phyloP scores from a whole-genome alignment of 257 asterid species.

The Fraxinus quadrangulata region DNA sequence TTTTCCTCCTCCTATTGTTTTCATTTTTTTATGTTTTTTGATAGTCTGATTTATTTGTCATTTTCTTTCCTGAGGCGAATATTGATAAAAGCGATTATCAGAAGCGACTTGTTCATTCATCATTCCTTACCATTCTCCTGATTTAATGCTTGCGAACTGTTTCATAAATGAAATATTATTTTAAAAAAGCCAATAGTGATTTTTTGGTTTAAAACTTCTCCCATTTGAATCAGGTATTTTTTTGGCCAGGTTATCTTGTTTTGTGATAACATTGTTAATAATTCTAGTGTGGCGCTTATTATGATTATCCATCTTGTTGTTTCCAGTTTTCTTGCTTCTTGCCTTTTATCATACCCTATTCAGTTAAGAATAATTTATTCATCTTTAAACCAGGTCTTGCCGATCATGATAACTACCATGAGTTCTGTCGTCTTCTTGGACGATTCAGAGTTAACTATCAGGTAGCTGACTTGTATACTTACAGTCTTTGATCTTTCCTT shows the following conservation, averaged over 20 bases:
- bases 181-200: background rate
- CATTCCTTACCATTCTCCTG: background rate
- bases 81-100: too few species aligned
- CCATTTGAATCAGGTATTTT: background rate
- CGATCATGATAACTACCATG: slow-evolving; percentile 96
- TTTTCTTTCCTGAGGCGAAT: background rate
- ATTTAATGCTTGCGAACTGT: background rate
- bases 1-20: background rate
- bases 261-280: background rate
- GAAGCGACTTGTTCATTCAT: background rate
- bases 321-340: background rate
- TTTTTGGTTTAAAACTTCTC: background rate
- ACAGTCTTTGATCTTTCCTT: slow-evolving; percentile 26
- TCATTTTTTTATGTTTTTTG: too few species aligned
- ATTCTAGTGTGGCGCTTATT: background rate
- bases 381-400: slow-evolving; percentile 74
- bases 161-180: background rate
- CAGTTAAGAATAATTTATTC: slow-evolving; percentile 30
- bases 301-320: background rate
- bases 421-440: slow-evolving; percentile 98
- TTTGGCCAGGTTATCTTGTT: background rate
- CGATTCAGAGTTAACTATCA: slow-evolving; percentile 94
- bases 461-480: slow-evolving; percentile 43
- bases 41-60: background rate
- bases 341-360: slow-evolving; percentile 14